Base-by-base conservation (phyloP, 2,329 filamentous ascomycete species). In the Aspergillus ochraceoroseus region DNA sequence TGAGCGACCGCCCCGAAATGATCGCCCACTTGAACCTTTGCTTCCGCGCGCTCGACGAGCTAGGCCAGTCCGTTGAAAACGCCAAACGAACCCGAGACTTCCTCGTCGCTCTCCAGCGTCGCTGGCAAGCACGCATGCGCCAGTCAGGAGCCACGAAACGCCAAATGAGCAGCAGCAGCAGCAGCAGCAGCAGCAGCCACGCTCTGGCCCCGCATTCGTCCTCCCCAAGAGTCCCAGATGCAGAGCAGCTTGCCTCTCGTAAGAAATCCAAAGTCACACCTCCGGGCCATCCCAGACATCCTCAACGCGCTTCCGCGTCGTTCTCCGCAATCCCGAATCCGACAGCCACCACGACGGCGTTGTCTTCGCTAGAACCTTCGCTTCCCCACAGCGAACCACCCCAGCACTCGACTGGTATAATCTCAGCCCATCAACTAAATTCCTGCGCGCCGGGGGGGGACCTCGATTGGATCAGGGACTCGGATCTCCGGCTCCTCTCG, bases 11-110 rank as follows among this genome's bases (percentile, higher is more conserved):
- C 19, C 48, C 53, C 1, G 57, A 59, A 35, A 61, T 66, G 57
- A 56, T 60, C 4, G 58, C 56, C 3, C 57, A 66, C 31, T 48
- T 70, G 8, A 66, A 66, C 18, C 60, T 64, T 4, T 67, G 66
- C 38, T 67, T 69, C 52, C 60, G 66, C 14, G 66, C 66, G 1
- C 47, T 70, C 3, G 65, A 68, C 36, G 64, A 68, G 38, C 49
- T 69, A 2, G 62, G 64, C 7, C 62, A 62, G 38, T 66, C 59
- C 0, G 66, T 66, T 22, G 63, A 66, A 9, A 67, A 64, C 27
- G 66, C 66, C 0, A 66, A 65, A 41, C 59, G 64, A 6, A 65
- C 63, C 1, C 57, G 63, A 8, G 64, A 65, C 23, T 65, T 63
- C 38, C 54, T 67, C 1, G 59, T 65, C 5, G 62, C 55, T 8